These are phyloP conservation scores for Blastobotrys indianensis DNA, from an alignment of 1,139 yeast genomes.

Conservation along the genomic window DNA sequence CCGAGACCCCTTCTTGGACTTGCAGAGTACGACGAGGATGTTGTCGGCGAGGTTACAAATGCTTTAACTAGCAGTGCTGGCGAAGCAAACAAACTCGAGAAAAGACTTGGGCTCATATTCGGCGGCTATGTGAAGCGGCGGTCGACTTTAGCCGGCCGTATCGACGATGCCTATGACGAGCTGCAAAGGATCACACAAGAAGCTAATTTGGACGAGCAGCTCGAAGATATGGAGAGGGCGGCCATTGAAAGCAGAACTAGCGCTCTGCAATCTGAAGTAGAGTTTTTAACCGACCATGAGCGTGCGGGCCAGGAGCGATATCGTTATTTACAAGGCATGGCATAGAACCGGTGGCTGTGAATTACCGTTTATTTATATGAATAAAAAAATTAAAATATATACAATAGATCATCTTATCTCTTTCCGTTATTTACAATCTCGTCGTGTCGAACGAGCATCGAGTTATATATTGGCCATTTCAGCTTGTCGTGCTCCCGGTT, in stretches of 20 bases:
- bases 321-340: constrained; percentile 15
- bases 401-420: neutral
- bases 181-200: constrained; percentile 29
- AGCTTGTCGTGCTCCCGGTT: constrained; percentile 8
- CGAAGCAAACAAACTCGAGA: constrained; percentile 34
- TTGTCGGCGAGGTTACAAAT: constrained; percentile 19
- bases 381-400: neutral
- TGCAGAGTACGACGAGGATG: constrained; percentile 9
- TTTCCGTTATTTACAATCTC: neutral
- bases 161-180: constrained; percentile 27
- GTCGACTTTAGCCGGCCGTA: constrained; percentile 28
- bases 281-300: constrained; percentile 39
- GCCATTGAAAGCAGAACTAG: constrained; percentile 33
- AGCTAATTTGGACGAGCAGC: constrained; percentile 25
- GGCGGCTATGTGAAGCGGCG: constrained; percentile 37
- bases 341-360: neutral
- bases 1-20: constrained; percentile 5
- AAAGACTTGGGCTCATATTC: constrained; percentile 29
- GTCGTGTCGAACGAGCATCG: constrained; percentile 12
- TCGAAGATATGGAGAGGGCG: constrained; percentile 32
- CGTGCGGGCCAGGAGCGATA: constrained; percentile 34
- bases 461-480: constrained; percentile 12
- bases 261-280: constrained; percentile 38
- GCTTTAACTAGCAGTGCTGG: constrained; percentile 22
- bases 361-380: neutral